Evolutionary conservation across 257 asterid genomes (phyloP).

Genomic region (Jasminum sambac): DNA sequence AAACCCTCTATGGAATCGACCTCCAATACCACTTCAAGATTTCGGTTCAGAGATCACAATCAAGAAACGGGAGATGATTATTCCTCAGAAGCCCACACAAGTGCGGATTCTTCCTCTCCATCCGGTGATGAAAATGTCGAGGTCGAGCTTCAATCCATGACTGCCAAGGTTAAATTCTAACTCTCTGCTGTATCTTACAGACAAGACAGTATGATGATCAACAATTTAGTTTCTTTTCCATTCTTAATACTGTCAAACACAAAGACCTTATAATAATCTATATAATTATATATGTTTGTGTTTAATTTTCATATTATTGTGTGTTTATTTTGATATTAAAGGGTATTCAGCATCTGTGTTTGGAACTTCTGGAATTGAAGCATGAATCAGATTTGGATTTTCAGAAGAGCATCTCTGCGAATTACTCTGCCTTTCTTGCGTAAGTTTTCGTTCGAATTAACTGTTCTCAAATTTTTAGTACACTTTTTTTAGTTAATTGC

Average conservation of each 20-base stretch:
- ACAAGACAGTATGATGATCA: no score
- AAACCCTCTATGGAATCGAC: constrained; percentile 35
- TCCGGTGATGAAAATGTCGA: constrained; percentile 44
- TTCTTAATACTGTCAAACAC: background rate
- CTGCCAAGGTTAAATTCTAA: constrained; percentile 56
- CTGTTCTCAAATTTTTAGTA: background rate
- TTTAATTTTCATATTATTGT: background rate
- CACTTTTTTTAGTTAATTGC: background rate
- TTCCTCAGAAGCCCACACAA: constrained; percentile 37
- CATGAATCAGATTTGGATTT: constrained; percentile 70
- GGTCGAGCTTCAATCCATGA: constrained; percentile 67
- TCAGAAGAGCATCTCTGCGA: constrained; percentile 59
- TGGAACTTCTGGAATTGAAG: constrained; percentile 78
- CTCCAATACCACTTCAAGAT: constrained; percentile 40
- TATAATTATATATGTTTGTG: background rate
- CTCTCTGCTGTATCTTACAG: no score
- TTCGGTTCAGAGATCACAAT: constrained; percentile 57
- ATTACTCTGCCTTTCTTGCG: constrained; percentile 64
- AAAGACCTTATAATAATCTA: background rate
- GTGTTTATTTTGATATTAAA: constrained; percentile 3
- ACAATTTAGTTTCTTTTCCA: background rate
- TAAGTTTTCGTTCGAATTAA: constrained; percentile 26
- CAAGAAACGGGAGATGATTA: constrained; percentile 34
- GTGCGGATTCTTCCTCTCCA: constrained; percentile 44
- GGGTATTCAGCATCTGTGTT: constrained; percentile 82